Conservation (phyloP, 1,284 basidiomycete species). For the Limonomyces culmigenus region DNA sequence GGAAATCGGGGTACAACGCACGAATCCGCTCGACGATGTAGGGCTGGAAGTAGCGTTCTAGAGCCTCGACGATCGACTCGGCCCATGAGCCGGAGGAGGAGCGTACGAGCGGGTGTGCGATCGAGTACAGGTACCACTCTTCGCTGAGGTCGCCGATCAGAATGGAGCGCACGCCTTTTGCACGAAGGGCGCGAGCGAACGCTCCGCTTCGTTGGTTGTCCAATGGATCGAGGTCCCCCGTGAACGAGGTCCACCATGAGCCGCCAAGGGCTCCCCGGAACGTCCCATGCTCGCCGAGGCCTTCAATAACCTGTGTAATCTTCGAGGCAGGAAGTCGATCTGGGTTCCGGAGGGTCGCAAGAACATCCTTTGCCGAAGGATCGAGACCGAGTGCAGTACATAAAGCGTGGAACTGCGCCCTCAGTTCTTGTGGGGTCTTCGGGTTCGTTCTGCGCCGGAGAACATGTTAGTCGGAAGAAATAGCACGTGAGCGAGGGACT, state of each 20-base stretch:
- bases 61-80: conserved; percentile 36
- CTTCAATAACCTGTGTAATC: conserved; percentile 39
- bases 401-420: conserved; percentile 44
- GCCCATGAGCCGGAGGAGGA: too few relatives aligned
- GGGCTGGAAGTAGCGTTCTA: conserved; percentile 42
- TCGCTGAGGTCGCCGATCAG: conserved; percentile 53
- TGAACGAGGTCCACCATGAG: conserved; percentile 49
- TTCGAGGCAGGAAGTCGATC: conserved; percentile 24
- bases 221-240: too few relatives aligned
- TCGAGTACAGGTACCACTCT: conserved; percentile 64
- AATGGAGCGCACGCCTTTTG: conserved; percentile 42
- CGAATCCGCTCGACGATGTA: conserved; percentile 29
- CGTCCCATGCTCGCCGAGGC: conserved; percentile 34
- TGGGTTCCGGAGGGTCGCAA: conserved; percentile 33
- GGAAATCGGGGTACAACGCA: conserved; percentile 18
- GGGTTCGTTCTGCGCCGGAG: conserved; percentile 21
- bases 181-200: conserved; percentile 33
- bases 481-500: conserved; percentile 11
- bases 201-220: conserved; percentile 48
- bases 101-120: conserved; percentile 37
- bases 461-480: not conserved
- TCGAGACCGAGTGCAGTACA: conserved; percentile 37
- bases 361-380: conserved; percentile 25
- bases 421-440: conserved; percentile 37
- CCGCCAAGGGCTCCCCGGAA: conserved; percentile 51